Percentiles rank a stretch among this genome's conserved stretches.
Evolutionary conservation across 169 alveolate genomes (phyloP).

Genomic region (Plasmodium coatneyi): DNA sequence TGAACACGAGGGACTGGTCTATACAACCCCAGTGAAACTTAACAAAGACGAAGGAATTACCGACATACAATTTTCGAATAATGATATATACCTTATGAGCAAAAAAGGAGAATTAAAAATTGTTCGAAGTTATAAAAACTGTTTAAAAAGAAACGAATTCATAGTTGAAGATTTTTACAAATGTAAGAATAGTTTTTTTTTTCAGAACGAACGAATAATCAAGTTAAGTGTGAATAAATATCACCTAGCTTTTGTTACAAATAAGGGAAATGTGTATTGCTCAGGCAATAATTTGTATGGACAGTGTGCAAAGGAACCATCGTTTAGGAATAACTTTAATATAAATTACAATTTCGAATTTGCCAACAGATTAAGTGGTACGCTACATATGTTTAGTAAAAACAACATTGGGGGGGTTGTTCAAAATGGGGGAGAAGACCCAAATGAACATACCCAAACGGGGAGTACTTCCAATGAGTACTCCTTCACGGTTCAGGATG

Average conservation of each 20-base stretch:
- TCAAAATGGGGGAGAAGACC: background rate
- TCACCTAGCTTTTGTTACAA: constrained; percentile 73
- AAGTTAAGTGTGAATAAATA: constrained; percentile 73
- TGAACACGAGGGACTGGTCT: constrained; percentile 21
- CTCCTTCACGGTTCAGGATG: background rate
- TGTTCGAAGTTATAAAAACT: constrained; percentile 37
- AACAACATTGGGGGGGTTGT: background rate
- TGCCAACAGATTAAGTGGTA: background rate
- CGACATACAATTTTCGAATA: constrained; percentile 62
- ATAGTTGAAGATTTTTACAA: constrained; percentile 65
- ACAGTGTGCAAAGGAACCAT: constrained; percentile 73
- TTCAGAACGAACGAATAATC: constrained; percentile 45
- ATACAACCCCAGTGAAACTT: constrained; percentile 50
- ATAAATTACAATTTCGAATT: constrained; percentile 65
- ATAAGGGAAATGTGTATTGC: constrained; percentile 69
- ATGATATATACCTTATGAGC: constrained; percentile 43
- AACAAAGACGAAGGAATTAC: constrained; percentile 14
- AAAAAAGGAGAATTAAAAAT: constrained; percentile 71
- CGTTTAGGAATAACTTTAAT: constrained; percentile 43
- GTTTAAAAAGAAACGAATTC: constrained; percentile 38
- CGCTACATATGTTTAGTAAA: constrained; percentile 6
- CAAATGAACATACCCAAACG: background rate
- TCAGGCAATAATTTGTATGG: constrained; percentile 76
- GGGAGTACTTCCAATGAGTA: background rate
- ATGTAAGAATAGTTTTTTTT: constrained; percentile 35